phyloP scores from a whole-genome alignment of 129 eudicot genomes.

The Solidago caesia region DNA sequence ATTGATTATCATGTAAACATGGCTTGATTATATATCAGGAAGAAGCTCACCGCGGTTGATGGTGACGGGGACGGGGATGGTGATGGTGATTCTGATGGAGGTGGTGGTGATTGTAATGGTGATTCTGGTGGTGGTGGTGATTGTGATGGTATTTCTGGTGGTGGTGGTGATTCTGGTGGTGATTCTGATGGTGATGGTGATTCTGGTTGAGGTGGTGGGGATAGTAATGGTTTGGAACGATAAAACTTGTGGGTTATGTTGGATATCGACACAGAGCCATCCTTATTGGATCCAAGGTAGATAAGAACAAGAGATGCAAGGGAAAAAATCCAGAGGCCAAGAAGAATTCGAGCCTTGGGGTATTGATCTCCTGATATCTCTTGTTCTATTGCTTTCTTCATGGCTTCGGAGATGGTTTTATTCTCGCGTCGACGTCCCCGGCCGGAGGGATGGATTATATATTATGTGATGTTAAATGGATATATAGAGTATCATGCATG shows the following conservation, averaged over 20 bases:
- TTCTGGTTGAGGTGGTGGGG: background rate
- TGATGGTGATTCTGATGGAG: slow-evolving; percentile 13
- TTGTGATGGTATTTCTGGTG: background rate
- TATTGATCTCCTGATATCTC: slow-evolving; percentile 21
- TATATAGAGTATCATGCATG: background rate
- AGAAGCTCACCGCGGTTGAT: slow-evolving; percentile 17
- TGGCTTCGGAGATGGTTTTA: slow-evolving; percentile 9
- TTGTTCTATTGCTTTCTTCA: slow-evolving; percentile 28
- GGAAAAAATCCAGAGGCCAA: slow-evolving; percentile 34
- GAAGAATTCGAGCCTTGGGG: slow-evolving; percentile 32
- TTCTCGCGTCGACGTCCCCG: background rate
- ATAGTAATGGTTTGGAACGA: slow-evolving; percentile 18
- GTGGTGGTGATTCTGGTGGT: background rate
- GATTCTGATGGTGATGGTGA: background rate
- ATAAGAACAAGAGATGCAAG: slow-evolving; percentile 24
- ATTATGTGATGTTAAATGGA: slow-evolving; percentile 22
- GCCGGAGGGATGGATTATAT: background rate
- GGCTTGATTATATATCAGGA: background rate
- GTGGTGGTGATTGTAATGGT: background rate
- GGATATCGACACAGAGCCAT: slow-evolving; percentile 28
- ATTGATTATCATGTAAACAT: background rate
- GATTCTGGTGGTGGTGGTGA: slow-evolving; percentile 2
- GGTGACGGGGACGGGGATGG: slow-evolving; percentile 1
- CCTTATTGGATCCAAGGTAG: slow-evolving; percentile 34
- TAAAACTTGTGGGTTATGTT: slow-evolving; percentile 31